Evolutionary conservation across 305 asterid species (phyloP).

Genomic region (Stenogyne calaminthoides): DNA sequence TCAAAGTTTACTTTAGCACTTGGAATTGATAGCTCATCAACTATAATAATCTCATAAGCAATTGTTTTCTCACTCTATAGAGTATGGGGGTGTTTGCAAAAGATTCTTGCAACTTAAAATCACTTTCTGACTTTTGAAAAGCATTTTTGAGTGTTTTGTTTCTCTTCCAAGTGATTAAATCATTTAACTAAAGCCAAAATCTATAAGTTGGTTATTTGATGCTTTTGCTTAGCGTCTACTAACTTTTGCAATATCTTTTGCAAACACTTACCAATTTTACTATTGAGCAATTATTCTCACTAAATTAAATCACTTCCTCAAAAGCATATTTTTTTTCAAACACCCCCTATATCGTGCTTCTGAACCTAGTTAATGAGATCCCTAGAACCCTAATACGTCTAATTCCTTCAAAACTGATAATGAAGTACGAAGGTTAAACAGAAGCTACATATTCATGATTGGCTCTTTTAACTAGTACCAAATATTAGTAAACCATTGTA

Average conservation of each 20-base stretch:
- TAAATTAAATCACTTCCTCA: too few species aligned
- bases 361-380: background rate
- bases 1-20: background rate
- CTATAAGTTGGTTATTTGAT: too few species aligned
- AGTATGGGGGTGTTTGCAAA: background rate
- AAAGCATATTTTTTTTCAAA: too few species aligned
- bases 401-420: background rate
- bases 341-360: background rate
- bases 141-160: too few species aligned
- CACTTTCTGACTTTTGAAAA: too few species aligned
- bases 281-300: too few species aligned
- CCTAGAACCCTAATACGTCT: background rate
- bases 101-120: too few species aligned
- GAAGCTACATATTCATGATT: background rate
- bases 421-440: background rate
- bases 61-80: background rate
- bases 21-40: conserved; percentile 2
- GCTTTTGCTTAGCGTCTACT: too few species aligned
- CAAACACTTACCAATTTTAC: too few species aligned
- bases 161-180: too few species aligned
- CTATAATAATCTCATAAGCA: background rate
- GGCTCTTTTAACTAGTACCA: background rate
- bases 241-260: too few species aligned
- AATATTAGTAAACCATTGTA: background rate
- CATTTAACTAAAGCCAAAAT: too few species aligned